Base-by-base conservation (phyloP, 495 filamentous ascomycete genomes). In the Hyaloscypha finlandica region DNA sequence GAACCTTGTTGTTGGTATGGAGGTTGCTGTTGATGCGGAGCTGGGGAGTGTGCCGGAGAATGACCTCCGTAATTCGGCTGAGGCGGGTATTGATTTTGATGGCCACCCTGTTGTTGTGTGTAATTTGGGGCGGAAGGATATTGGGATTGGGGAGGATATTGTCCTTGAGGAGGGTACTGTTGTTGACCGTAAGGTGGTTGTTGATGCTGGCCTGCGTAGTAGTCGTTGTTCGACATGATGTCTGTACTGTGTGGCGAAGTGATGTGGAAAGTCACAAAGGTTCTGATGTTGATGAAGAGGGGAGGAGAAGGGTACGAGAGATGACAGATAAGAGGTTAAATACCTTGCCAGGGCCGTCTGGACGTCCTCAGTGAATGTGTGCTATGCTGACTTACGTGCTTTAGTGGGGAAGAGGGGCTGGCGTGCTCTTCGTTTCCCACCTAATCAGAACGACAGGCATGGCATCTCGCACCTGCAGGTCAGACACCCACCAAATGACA, bases 211-310 rank as follows among this genome's bases (percentile, higher is more conserved):
- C 68, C 72, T 2, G 72, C 71, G 70, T 78, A 80, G 62, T 78
- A 80, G 33, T 78, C 76, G 55, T 70, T 62, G 16, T 68, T 72
- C 22, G 77, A 76, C 77, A 80, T 80, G 14, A 5, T 76, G 69
- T 25, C 3, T 61, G 25, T 25, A 14, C 19, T 61, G n/a, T 60
- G 56, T 20, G 19, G 56, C 19, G 30, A 16, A 51, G 20, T 59
- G 68, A 57, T 61, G 20, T 35, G 19, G 19, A 8, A 30, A 12
- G 52, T 59, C 52, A 48, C 9, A 45, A 22, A 58, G 31, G 39
- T 11, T 35, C 9, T 20, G n/a, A 19, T 42, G 11, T 11, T 33
- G 29, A 53, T 53, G 30, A 48, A 60, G 59, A 56, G 31, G 25
- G 22, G 54, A 51, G 25, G 53, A 52, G 42, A 14, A 22, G 20